Evolutionary conservation across 2,329 filamentous ascomycete genomes (phyloP).

Genomic region (Neonectria magnoliae): DNA sequence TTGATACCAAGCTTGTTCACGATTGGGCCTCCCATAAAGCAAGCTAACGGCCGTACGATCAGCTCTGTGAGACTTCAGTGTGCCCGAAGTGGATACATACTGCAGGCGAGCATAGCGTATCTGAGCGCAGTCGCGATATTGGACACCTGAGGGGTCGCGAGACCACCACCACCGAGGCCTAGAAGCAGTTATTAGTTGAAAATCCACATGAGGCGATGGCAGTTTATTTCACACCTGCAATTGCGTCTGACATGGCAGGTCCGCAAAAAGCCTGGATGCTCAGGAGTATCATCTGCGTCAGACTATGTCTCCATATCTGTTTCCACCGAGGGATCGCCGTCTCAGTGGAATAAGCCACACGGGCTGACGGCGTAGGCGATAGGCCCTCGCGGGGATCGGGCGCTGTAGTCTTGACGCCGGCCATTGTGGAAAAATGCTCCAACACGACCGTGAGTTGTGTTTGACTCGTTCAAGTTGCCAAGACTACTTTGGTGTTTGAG

Average conservation of each 20-base stretch:
- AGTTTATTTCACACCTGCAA: not conserved
- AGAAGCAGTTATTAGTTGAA: not conserved
- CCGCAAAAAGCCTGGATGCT: conserved; percentile 21
- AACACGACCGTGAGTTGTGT: not conserved
- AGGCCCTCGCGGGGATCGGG: not conserved
- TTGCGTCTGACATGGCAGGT: conserved; percentile 19
- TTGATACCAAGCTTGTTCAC: conserved; percentile 19
- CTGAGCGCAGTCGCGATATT: conserved; percentile 15
- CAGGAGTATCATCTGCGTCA: conserved; percentile 19
- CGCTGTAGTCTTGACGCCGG: conserved; percentile 9
- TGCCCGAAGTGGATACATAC: not conserved
- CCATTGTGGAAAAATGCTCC: not conserved
- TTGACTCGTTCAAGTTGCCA: not conserved
- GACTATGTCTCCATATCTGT: conserved; percentile 15
- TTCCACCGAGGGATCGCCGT: conserved; percentile 12
- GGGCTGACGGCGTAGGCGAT: not conserved
- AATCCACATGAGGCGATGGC: not conserved
- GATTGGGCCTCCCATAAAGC: conserved; percentile 19
- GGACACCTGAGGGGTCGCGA: conserved; percentile 18
- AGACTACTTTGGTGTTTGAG: not conserved
- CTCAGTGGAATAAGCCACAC: not conserved
- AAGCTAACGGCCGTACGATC: not conserved
- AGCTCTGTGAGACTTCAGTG: not conserved
- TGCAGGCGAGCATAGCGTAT: conserved; percentile 16
- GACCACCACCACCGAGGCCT: conserved; percentile 19